phyloP scores from a whole-genome alignment of 2,329 filamentous ascomycete species.

The Rhexocercosporidium sp. region DNA sequence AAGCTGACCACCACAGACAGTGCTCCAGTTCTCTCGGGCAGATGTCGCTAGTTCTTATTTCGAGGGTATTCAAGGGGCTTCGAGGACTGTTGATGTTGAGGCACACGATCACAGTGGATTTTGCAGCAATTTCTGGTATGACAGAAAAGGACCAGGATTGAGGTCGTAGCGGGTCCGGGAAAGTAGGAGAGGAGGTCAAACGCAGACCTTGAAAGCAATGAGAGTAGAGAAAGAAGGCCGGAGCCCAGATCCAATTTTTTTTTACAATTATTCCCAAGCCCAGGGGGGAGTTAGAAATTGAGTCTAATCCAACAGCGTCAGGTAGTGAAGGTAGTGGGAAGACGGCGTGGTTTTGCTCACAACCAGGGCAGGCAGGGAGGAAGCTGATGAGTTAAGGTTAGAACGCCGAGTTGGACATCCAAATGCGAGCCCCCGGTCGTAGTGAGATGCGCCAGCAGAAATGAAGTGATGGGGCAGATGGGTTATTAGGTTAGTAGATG shows the following conservation, averaged over 20 bases:
- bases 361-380: constrained; percentile 19
- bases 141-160: constrained; percentile 34
- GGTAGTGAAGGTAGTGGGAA: constrained; percentile 7
- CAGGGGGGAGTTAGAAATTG: constrained; percentile 12
- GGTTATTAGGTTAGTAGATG: background rate
- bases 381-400: constrained; percentile 5
- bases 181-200: constrained; percentile 21
- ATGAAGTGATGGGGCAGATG: background rate
- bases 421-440: background rate
- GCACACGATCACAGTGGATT: constrained; percentile 28
- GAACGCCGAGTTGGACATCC: constrained; percentile 4
- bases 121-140: constrained; percentile 26
- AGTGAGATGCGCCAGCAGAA: background rate
- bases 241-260: background rate
- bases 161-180: constrained; percentile 31
- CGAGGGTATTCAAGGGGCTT: background rate
- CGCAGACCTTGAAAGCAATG: constrained; percentile 23
- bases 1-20: background rate
- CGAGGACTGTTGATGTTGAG: constrained; percentile 17
- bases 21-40: background rate
- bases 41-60: background rate
- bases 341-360: constrained; percentile 17
- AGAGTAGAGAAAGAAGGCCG: too few species aligned
- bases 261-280: background rate
- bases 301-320: too few species aligned